phyloP scores from a whole-genome alignment of 2,329 filamentous ascomycete genomes.

The Colletotrichum zoysiae region DNA sequence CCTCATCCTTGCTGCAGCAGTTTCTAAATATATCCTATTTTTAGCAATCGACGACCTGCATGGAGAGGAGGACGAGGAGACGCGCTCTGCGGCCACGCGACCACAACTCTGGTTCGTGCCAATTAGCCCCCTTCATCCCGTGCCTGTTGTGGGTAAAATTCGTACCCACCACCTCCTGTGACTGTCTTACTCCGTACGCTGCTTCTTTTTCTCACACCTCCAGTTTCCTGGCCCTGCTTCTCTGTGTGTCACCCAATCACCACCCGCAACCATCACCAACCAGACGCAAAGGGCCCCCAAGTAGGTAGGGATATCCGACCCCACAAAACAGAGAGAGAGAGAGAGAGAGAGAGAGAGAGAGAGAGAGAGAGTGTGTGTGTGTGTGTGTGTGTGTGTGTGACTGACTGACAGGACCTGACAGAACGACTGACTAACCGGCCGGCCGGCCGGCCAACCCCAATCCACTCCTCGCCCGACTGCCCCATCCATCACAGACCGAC shows the following conservation, averaged over 20 bases:
- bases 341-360: too few relatives aligned
- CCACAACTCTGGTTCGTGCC: slow-evolving; percentile 14
- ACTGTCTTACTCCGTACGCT: neutral
- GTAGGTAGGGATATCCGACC: neutral
- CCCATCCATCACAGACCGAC: slow-evolving; percentile 9
- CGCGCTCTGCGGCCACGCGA: slow-evolving; percentile 37
- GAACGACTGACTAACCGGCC: neutral
- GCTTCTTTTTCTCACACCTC: slow-evolving; percentile 16
- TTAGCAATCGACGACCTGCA: slow-evolving; percentile 26
- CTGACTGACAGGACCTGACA: neutral
- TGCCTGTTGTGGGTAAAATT: slow-evolving; percentile 33
- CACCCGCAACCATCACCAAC: slow-evolving; percentile 6
- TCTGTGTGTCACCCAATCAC: slow-evolving; percentile 21
- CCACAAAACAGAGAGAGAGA: too few relatives aligned
- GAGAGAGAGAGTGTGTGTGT: too few relatives aligned
- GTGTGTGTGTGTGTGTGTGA: neutral
- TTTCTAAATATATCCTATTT: slow-evolving; percentile 42
- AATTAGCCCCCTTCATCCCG: slow-evolving; percentile 19
- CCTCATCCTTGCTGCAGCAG: slow-evolving; percentile 11
- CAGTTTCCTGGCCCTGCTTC: slow-evolving; percentile 1
- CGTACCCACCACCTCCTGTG: neutral
- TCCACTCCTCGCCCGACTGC: neutral
- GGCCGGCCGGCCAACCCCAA: neutral
- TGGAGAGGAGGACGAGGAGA: neutral
- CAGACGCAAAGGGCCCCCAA: slow-evolving; percentile 4